phyloP scores from a whole-genome alignment of 2,329 filamentous ascomycete genomes.

The Colletotrichum echinochloae region DNA sequence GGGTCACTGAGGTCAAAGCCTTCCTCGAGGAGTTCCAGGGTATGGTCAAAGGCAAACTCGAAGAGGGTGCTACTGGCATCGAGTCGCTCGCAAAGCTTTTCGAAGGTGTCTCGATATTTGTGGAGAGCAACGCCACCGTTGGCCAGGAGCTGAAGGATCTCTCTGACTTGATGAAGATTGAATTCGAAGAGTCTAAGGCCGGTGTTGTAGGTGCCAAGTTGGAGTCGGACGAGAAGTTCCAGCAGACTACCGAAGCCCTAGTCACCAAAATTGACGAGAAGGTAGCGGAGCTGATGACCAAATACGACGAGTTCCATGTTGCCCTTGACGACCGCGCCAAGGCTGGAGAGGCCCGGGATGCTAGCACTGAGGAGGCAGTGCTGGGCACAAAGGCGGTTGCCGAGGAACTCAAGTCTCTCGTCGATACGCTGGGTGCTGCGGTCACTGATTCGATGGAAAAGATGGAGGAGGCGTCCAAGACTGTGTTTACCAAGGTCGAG shows the following conservation, averaged over 20 bases:
- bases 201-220: slow-evolving; percentile 84
- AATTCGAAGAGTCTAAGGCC: slow-evolving; percentile 88
- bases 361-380: slow-evolving; percentile 79
- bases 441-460: slow-evolving; percentile 88
- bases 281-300: slow-evolving; percentile 82
- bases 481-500: slow-evolving; percentile 85
- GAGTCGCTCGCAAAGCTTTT: slow-evolving; percentile 79
- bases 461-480: slow-evolving; percentile 87
- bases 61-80: slow-evolving; percentile 78
- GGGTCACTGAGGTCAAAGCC: slow-evolving; percentile 81
- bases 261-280: slow-evolving; percentile 71
- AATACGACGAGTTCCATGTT: slow-evolving; percentile 88
- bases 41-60: slow-evolving; percentile 80
- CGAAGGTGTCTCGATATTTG: slow-evolving; percentile 73
- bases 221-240: slow-evolving; percentile 84
- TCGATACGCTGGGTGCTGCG: slow-evolving; percentile 85
- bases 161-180: slow-evolving; percentile 80
- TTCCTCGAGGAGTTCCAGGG: slow-evolving; percentile 84
- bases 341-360: slow-evolving; percentile 78
- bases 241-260: slow-evolving; percentile 66
- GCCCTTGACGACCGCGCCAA: slow-evolving; percentile 80
- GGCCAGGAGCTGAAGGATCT: slow-evolving; percentile 77
- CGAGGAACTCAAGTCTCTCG: slow-evolving; percentile 87
- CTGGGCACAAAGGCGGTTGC: slow-evolving; percentile 81
- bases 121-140: slow-evolving; percentile 67